Conservation (phyloP, 23 red algal genomes). For the Cyanidiococcus yangmingshanensis region DNA sequence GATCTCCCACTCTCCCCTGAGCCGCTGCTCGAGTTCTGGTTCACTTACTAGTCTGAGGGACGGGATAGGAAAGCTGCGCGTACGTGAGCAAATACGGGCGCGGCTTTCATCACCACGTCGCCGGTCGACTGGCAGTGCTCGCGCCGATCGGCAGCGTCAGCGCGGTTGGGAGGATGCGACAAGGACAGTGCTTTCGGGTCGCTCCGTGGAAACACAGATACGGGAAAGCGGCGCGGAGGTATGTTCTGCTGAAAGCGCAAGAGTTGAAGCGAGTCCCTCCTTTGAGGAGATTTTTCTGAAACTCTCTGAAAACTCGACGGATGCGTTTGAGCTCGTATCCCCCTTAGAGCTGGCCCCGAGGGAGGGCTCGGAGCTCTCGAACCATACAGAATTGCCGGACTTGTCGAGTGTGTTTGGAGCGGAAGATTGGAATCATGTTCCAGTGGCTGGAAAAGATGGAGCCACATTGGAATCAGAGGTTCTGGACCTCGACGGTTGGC, state of each 20-base stretch:
- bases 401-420: background rate
- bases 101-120: background rate
- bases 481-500: background rate
- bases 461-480: background rate
- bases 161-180: background rate
- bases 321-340: background rate
- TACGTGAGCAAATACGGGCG: background rate
- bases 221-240: background rate
- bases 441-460: background rate
- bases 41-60: constrained; percentile 4
- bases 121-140: background rate
- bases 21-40: constrained; percentile 13
- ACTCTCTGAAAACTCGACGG: background rate
- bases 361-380: background rate
- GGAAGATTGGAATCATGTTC: background rate
- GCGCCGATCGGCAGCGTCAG: background rate
- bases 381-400: background rate
- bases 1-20: background rate
- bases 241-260: background rate
- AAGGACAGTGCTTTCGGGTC: background rate
- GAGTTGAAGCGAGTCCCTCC: background rate
- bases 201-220: background rate
- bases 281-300: background rate
- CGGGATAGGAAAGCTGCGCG: background rate
- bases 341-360: background rate